Evolutionary conservation across 306 rosid species (phyloP), one percentile per base, ranked within the genome.

Genomic region (Pyrus pyrifolia): DNA sequence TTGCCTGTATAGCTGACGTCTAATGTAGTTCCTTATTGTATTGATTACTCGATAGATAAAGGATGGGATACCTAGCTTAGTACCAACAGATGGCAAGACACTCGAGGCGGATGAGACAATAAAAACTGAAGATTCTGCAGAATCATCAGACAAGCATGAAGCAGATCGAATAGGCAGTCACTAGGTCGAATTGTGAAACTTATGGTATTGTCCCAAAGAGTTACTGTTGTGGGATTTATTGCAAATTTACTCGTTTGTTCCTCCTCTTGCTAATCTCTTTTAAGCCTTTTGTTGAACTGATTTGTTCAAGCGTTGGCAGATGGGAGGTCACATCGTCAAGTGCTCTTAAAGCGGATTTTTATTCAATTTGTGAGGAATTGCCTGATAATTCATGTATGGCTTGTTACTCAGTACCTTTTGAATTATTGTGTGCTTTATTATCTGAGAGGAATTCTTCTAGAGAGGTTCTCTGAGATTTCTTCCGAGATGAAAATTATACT

Each of bases 31-130:
- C 44, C 9, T 78, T 40, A 22, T 11, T 18, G 55, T 74, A 10
- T 33, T 65, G 62, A 10, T 82, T 12, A 70, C 61, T 46, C 79
- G 68, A 42, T 81, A 94, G 98, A 84, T 92, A 57, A 89, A 84
- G 84, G 83, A 88, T 81, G 98, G 91, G 80, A 76, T 92, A 31
- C 96, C 98, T 25, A 85, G 92, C 83, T 80, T 95, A 81, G 96
- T 88, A 70, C 98, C 98, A 2, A 84, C 61, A 67, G 96, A 90
- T 73, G 97, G 98, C 25, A 89, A 87, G 89, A 81, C 89, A 76
- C 88, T 84, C 0, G 91, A 92, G 53, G 81, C 72, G 25, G 92
- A 90, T 55, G 88, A 75, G 58, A 35, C 78, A 35, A 31, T 77
- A 40, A 87, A 85, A 58, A 73, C 87, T 14, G 79, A 88, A 38